phyloP scores from a whole-genome alignment of 371 early-diverging fungal genomes.

The Lichtheimia hyalospora region DNA sequence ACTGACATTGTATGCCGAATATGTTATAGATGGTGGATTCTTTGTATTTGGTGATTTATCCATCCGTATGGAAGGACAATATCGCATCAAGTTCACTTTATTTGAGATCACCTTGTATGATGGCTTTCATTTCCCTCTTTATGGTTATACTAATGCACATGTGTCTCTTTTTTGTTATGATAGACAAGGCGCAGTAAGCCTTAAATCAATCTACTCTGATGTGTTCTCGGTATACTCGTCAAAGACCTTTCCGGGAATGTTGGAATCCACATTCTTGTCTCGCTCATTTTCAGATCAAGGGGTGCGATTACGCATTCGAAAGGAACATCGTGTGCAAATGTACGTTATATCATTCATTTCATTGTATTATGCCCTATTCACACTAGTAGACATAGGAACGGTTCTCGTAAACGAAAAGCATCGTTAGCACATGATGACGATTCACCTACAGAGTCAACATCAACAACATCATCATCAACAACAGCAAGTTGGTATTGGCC shows the following conservation, averaged over 20 bases:
- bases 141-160: too few species aligned
- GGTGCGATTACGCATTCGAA: constrained; percentile 46
- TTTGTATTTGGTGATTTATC: constrained; percentile 95
- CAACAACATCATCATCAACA: constrained; percentile 4
- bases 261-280: constrained; percentile 55
- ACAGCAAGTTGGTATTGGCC: constrained; percentile 9
- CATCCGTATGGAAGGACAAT: constrained; percentile 87
- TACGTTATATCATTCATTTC: constrained; percentile 15
- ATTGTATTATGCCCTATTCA: background rate
- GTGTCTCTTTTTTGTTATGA: background rate
- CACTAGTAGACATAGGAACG: background rate
- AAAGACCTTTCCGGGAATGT: constrained; percentile 92
- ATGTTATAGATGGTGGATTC: constrained; percentile 76
- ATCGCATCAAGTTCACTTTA: constrained; percentile 84
- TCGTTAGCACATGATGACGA: constrained; percentile 8
- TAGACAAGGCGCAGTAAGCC: constrained; percentile 25
- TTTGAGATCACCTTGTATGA: constrained; percentile 71
- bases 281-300: constrained; percentile 53
- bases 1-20: background rate
- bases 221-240: constrained; percentile 80
- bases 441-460: constrained; percentile 2
- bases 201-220: constrained; percentile 47
- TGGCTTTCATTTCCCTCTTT: background rate
- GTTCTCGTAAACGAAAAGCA: constrained; percentile 31
- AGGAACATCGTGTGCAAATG: constrained; percentile 48